Evolutionary conservation across 495 filamentous ascomycete species (phyloP).

Genomic region (Neurospora sp.): DNA sequence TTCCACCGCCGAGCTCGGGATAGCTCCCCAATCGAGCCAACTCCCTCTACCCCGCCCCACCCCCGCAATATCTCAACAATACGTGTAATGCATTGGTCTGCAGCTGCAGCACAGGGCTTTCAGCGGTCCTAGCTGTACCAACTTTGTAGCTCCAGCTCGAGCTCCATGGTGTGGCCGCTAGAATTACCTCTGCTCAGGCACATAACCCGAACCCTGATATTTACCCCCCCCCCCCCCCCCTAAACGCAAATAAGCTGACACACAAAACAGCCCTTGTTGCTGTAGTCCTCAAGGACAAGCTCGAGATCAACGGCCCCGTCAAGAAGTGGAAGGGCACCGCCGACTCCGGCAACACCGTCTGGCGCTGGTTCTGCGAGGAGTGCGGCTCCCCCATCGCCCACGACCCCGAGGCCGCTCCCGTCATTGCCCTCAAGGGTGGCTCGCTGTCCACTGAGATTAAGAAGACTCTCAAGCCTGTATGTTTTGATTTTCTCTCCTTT

Average conservation of each 20-base stretch:
- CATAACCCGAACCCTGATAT: background rate
- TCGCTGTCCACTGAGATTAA: slow-evolving; percentile 52
- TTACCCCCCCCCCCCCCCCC: background rate
- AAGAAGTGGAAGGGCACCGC: slow-evolving; percentile 51
- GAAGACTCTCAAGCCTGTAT: slow-evolving; percentile 56
- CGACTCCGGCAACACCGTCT: slow-evolving; percentile 47
- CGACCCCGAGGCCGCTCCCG: slow-evolving; percentile 55
- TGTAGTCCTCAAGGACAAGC: slow-evolving; percentile 52
- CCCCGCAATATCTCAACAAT: background rate
- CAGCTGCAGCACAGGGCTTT: background rate
- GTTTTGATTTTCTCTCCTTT: slow-evolving; percentile 6
- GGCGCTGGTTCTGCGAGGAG: slow-evolving; percentile 58
- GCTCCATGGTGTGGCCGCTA: background rate
- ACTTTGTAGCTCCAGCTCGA: background rate
- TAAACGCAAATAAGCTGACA: background rate
- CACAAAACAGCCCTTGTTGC: slow-evolving; percentile 46
- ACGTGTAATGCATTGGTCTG: background rate
- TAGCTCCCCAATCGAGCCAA: background rate
- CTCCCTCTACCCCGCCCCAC: background rate
- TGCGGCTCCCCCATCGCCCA: slow-evolving; percentile 63
- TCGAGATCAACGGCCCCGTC: slow-evolving; percentile 50
- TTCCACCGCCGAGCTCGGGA: background rate
- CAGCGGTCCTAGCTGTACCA: background rate
- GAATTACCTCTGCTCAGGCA: background rate
- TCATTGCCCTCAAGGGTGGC: slow-evolving; percentile 61